Base-by-base conservation (phyloP, 495 filamentous ascomycete genomes). In the Parathielavia appendiculata region DNA sequence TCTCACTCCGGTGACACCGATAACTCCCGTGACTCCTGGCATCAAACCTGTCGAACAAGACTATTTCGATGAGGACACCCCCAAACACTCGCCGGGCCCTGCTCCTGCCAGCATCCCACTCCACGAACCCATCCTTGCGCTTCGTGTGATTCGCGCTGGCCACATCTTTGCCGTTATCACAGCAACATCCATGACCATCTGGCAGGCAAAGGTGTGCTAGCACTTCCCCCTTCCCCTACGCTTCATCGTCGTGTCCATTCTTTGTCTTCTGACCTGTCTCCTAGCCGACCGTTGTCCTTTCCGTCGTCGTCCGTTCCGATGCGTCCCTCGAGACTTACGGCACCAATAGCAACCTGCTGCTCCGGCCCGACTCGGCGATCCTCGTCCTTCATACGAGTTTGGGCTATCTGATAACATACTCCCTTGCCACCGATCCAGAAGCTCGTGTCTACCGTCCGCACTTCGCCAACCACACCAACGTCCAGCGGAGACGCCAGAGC, bases 331-430 rank as follows among this genome's bases (percentile, higher is more conserved):
- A 80, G 60, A 86, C 85, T 14, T 97, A 99, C 67, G 95, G 95
- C 20, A 75, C 84, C 12, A 97, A 95, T 71, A 81, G 86, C 16
- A 84, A 87, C 44, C 80, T 99, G 46, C 77, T 96, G 16, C 82
- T 99, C 58, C 88, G 91, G 54, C 95, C 95, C 0, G 93, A 97
- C 71, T 91, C 89, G 22, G 85, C 87, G 48, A 93, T 97, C 41
- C 83, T 96, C 50, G 90, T 95, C 44, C 83, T 96, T n/a, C 91
- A 96, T 63, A 97, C 95, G 2, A 80, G 82, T 38, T 74, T 87
- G 50, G 91, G 92, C 51, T 97, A 88, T 62, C 81, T 99, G 23
- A 91, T 99, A 58, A 99, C 91, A 23, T 99, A 97, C 67, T 89
- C 92, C 0, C 77, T 99, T 26, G 86, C 89, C n/a, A 88, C 86